A percentile compares a stretch with the other conserved stretches of the same genome.
These are phyloP conservation scores for Zygosaccharomyces kombuchaensis DNA, from an alignment of 805 yeast genomes.

Conservation along the genomic window DNA sequence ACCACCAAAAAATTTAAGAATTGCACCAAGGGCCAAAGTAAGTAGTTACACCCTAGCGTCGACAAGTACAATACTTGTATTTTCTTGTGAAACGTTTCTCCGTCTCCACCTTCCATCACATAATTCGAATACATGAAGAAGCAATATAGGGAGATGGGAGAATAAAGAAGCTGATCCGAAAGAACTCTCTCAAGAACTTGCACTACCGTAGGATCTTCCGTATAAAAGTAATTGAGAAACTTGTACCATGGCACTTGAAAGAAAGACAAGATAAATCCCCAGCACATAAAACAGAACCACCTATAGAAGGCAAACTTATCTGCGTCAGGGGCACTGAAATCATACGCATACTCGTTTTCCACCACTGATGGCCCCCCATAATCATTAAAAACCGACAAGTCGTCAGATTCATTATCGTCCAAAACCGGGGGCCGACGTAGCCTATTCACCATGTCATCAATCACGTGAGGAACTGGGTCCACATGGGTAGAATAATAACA, in stretches of 20 bases:
- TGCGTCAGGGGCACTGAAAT: constrained; percentile 10
- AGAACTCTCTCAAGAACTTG: constrained; percentile 82
- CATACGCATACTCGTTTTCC: constrained; percentile 5
- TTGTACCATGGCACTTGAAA: constrained; percentile 87
- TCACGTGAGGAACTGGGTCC: constrained; percentile 23
- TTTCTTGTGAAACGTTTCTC: constrained; percentile 59
- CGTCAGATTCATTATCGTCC: constrained; percentile 20
- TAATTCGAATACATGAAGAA: constrained; percentile 84
- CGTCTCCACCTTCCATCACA: constrained; percentile 70
- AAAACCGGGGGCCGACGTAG: constrained; percentile 3
- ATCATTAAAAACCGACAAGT: constrained; percentile 28
- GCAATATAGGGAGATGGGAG: constrained; percentile 76
- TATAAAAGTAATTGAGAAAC: constrained; percentile 70
- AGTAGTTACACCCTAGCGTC: constrained; percentile 62
- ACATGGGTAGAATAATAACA: constrained; percentile 28
- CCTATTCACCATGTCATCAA: constrained; percentile 13
- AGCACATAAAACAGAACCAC: constrained; percentile 70
- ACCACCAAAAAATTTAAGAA: constrained; percentile 66
- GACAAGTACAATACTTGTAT: constrained; percentile 60
- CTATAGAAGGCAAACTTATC: constrained; percentile 57
- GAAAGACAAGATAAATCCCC: constrained; percentile 85
- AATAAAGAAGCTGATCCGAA: constrained; percentile 84
- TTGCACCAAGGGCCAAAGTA: constrained; percentile 83
- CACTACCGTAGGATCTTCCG: constrained; percentile 76
- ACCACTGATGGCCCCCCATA: constrained; percentile 19